A percentile compares a stretch with the other conserved stretches of the same genome.
Conservation (phyloP, 345 rosid genomes). For the Crucihimalaya himalaica region DNA sequence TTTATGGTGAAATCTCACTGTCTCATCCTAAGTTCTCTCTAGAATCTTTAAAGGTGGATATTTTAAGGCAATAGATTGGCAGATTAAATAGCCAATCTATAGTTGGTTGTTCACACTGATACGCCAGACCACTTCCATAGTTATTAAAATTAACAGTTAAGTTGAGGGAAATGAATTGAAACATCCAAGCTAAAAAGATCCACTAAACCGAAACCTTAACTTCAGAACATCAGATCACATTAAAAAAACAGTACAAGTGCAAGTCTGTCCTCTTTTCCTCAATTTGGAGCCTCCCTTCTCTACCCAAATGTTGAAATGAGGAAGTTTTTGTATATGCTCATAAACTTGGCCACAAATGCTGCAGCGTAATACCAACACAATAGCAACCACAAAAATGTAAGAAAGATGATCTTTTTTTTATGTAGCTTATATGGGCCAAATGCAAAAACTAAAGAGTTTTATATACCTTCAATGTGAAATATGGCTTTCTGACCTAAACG, state of each 20-base stretch:
- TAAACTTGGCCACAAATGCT: constrained; percentile 95
- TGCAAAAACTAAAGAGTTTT: neutral
- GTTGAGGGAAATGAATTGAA: neutral
- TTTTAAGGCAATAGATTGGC: too few species aligned
- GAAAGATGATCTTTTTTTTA: neutral
- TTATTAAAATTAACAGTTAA: neutral
- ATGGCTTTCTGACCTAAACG: constrained; percentile 86
- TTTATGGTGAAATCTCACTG: too few species aligned
- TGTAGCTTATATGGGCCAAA: constrained; percentile 6
- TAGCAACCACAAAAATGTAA: neutral
- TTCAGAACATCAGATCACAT: neutral
- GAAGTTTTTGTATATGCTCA: constrained; percentile 89
- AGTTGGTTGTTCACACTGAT: too few species aligned
- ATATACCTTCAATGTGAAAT: constrained; percentile 87
- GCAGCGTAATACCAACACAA: constrained; percentile 34
- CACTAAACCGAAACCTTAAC: constrained; percentile 16
- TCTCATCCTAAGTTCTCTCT: too few species aligned
- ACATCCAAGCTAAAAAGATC: neutral
- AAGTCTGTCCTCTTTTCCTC: constrained; percentile 6
- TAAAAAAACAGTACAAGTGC: neutral
- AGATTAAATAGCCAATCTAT: too few species aligned
- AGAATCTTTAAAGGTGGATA: too few species aligned
- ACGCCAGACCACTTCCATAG: neutral
- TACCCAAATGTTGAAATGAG: constrained; percentile 82
- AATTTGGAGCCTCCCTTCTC: constrained; percentile 18